Base-by-base conservation (phyloP, 1,139 yeast genomes). In the Meyerozyma smithsonii region DNA sequence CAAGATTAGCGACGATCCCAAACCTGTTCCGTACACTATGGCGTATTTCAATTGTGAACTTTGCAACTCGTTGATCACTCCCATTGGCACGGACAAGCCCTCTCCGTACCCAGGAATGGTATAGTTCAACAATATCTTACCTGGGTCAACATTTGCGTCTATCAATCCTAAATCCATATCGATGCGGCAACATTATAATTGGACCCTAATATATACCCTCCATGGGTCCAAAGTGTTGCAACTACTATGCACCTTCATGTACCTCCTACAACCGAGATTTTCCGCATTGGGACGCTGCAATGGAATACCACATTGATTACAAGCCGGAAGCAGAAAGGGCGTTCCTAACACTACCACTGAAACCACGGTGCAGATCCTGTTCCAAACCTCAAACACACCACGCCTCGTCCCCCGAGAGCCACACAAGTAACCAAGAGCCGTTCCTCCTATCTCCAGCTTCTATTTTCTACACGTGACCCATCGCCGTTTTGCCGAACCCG, bases 1-100 rank as follows among this genome's bases (percentile, higher is more conserved):
- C 25, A 63, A 47, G 4, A 61, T 39, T 2, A 53, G 44, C 36
- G 64, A 56, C 16, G 61, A 50, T 1, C 71, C 72, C 12, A 66
- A 49, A 4, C 61, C 55, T 8, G 52, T 50, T 3, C 66, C 65
- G 37, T 58, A 47, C 8, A 56, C 46, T 12, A 54, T 46, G 6
- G 51, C 51, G 20, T 43, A 39, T 10, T 43, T 42, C 24, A 54
- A 19, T 14, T 43, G 36, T 3, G 26, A 32, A 7, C 18, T 26
- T 18, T 44, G 39, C 30, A 42, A 50, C 4, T 35, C 35, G 34
- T 52, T 54, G 14, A 55, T 36, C 12, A 34, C 36, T 5, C 43
- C 47, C 35, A 54, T 54, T 3, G 48, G 42, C 0, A 52, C 36
- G 11, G 32, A 28, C 20, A 35, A 39, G 4, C 28, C 38, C 5